Percentiles rank a stretch among this genome's conserved stretches.
Conservation (phyloP, 192 early-diverging fungal species). For the Rhizophagus clarus region DNA sequence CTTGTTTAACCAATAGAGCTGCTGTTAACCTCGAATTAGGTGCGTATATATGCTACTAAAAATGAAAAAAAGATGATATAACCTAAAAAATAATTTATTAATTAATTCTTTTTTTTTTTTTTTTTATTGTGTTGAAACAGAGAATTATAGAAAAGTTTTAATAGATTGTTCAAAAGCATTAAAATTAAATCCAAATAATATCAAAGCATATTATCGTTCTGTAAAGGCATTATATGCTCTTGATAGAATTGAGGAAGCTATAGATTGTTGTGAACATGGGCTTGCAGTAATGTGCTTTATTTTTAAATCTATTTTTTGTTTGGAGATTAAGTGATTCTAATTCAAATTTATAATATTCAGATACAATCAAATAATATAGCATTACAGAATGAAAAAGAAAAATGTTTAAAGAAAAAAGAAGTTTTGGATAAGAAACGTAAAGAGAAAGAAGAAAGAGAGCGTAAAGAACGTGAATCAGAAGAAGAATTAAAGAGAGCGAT, state of each 20-base stretch:
- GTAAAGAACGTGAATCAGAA: constrained; percentile 51
- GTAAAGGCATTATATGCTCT: constrained; percentile 78
- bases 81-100: neutral
- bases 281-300: constrained; percentile 59
- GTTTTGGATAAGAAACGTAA: constrained; percentile 48
- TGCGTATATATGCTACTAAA: neutral
- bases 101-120: constrained; percentile 25
- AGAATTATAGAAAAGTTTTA: constrained; percentile 85
- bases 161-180: constrained; percentile 89
- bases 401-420: constrained; percentile 45
- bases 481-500: constrained; percentile 54
- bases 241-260: constrained; percentile 81
- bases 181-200: constrained; percentile 73
- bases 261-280: constrained; percentile 82
- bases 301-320: constrained; percentile 37
- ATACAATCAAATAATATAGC: constrained; percentile 32
- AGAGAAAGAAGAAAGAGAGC: constrained; percentile 50
- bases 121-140: constrained; percentile 34
- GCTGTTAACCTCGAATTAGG: constrained; percentile 87
- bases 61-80: neutral
- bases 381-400: constrained; percentile 35
- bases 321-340: neutral
- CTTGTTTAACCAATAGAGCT: constrained; percentile 85
- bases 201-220: constrained; percentile 94
- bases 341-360: neutral